These are phyloP conservation scores for Populus hybrid DNA, from an alignment of 441 rosid species.

Conservation along the genomic window DNA sequence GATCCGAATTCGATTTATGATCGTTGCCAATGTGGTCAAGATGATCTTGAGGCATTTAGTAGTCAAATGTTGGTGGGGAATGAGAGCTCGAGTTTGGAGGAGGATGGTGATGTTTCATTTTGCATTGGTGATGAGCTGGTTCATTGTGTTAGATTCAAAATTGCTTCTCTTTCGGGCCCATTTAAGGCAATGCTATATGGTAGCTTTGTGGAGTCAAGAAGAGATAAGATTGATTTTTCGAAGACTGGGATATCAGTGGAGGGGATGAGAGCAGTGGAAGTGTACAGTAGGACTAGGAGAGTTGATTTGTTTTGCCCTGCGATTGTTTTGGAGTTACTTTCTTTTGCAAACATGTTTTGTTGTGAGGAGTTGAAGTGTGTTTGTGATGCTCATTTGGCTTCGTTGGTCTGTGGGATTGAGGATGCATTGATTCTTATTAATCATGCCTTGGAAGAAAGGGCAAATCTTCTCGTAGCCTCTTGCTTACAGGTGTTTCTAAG, in stretches of 20 bases:
- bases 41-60: slow-evolving; percentile 26
- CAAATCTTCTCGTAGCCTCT: slow-evolving; percentile 74
- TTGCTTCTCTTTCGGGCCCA: slow-evolving; percentile 74
- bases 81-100: slow-evolving; percentile 54
- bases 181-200: slow-evolving; percentile 81
- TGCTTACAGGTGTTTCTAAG: slow-evolving; percentile 84
- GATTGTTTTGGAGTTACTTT: slow-evolving; percentile 75
- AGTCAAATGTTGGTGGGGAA: slow-evolving; percentile 25
- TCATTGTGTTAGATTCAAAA: slow-evolving; percentile 55
- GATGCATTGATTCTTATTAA: slow-evolving; percentile 73
- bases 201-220: slow-evolving; percentile 57
- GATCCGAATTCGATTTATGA: slow-evolving; percentile 51
- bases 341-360: slow-evolving; percentile 78
- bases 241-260: slow-evolving; percentile 60
- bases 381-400: slow-evolving; percentile 73
- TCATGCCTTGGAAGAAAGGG: slow-evolving; percentile 72
- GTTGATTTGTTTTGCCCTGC: slow-evolving; percentile 43
- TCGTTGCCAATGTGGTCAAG: slow-evolving; percentile 48
- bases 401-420: slow-evolving; percentile 49
- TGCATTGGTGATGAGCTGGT: slow-evolving; percentile 61
- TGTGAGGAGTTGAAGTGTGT: slow-evolving; percentile 80
- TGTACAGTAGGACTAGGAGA: slow-evolving; percentile 64
- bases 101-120: slow-evolving; percentile 58
- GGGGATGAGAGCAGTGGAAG: slow-evolving; percentile 77
- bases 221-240: slow-evolving; percentile 61